A percentile compares a stretch with the other conserved stretches of the same genome.
Conservation (phyloP, 306 rosid species). For the Cicer bijugum region DNA sequence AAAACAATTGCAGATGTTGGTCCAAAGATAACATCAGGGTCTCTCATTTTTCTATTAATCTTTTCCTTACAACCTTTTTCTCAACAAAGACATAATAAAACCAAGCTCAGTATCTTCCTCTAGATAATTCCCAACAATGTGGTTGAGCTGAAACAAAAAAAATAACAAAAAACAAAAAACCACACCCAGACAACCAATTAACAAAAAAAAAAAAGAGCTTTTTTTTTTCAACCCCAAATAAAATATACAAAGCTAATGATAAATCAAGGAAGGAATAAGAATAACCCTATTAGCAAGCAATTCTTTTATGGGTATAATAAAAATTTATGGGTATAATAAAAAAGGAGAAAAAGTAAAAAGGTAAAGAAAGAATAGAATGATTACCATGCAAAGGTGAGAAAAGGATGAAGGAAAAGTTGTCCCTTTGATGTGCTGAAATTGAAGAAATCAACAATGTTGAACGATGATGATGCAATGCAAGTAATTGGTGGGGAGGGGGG, state of each 20-base stretch:
- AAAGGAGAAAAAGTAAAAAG: constrained; percentile 22
- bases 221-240: not conserved
- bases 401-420: constrained; percentile 45
- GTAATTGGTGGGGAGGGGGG: constrained; percentile 39
- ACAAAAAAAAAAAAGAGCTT: not conserved
- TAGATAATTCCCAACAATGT: constrained; percentile 46
- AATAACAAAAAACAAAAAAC: not conserved
- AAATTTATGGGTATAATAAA: not conserved
- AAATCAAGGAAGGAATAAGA: constrained; percentile 51
- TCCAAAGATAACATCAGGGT: constrained; percentile 57
- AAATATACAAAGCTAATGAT: not conserved
- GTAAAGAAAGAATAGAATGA: constrained; percentile 7
- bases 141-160: constrained; percentile 48
- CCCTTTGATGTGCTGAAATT: constrained; percentile 21
- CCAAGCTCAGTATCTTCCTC: constrained; percentile 46
- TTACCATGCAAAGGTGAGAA: constrained; percentile 54
- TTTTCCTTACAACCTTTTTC: constrained; percentile 50
- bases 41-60: constrained; percentile 59
- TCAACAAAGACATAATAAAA: constrained; percentile 42
- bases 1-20: constrained; percentile 41
- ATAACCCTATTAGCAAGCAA: constrained; percentile 81
- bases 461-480: constrained; percentile 39
- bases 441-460: constrained; percentile 41
- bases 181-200: constrained; percentile 34
- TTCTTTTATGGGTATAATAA: constrained; percentile 5